Evolutionary conservation across 371 early-diverging fungal genomes (phyloP).

Genomic region (Cladochytrium tenue): DNA sequence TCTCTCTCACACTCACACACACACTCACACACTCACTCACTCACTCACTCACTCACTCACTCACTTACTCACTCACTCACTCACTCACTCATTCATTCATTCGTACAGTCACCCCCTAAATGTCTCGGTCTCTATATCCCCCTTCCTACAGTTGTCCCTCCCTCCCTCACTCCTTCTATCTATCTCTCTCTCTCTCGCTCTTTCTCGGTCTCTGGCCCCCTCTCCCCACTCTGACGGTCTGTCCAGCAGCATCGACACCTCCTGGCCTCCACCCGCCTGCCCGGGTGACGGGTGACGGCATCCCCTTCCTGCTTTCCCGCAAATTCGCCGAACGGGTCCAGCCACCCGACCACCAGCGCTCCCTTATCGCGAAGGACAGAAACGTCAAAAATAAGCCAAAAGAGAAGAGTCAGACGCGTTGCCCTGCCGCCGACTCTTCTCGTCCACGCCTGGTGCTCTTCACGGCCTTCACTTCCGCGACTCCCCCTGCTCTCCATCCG

Average conservation of each 20-base stretch:
- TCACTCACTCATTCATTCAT: not conserved
- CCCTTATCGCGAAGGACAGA: not conserved
- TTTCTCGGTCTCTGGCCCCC: not conserved
- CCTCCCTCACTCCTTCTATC: not conserved
- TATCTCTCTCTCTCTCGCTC: not conserved
- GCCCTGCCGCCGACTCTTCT: too few species aligned
- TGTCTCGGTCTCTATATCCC: not conserved
- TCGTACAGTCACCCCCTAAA: not conserved
- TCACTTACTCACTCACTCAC: not conserved
- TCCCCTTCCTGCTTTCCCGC: not conserved
- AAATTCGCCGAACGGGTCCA: not conserved
- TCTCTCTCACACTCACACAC: too few species aligned
- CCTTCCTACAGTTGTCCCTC: not conserved
- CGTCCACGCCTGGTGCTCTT: too few species aligned
- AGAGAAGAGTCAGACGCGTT: too few species aligned
- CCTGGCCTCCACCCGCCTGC: not conserved
- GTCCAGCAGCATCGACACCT: not conserved
- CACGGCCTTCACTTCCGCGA: too few species aligned
- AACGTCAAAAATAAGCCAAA: too few species aligned
- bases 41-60: not conserved
- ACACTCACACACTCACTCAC: not conserved
- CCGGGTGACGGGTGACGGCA: not conserved
- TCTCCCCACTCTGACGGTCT: not conserved
- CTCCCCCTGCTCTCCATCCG: too few species aligned
- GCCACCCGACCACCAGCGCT: not conserved